Percentiles rank a stretch among this genome's conserved stretches.
phyloP scores from a whole-genome alignment of 306 rosid species.

The Glycine latifolia region DNA sequence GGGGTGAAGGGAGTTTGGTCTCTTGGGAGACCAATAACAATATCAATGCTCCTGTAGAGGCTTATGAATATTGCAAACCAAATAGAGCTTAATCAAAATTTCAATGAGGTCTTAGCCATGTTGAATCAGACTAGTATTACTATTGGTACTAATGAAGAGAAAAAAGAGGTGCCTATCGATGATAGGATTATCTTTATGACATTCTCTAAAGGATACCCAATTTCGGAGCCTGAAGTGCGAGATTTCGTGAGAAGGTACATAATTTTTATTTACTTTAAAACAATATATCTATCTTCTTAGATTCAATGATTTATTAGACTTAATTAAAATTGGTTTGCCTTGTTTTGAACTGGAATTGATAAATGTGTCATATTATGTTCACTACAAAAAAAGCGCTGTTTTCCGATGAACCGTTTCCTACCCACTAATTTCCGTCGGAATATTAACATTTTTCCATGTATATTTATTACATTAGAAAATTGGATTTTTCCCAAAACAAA shows the following conservation, averaged over 20 bases:
- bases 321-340: background rate
- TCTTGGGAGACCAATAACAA: background rate
- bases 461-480: no score
- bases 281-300: background rate
- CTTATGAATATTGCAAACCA: background rate
- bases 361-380: background rate
- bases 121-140: background rate
- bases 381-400: no score
- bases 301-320: background rate
- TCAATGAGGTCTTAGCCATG: constrained; percentile 34
- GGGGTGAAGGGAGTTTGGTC: background rate
- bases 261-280: no score
- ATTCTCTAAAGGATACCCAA: constrained; percentile 74
- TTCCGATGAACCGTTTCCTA: no score
- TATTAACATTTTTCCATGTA: no score
- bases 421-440: no score
- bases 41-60: background rate
- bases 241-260: constrained; percentile 57
- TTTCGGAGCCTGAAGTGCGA: constrained; percentile 57
- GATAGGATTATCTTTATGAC: constrained; percentile 73
- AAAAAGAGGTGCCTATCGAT: constrained; percentile 33
- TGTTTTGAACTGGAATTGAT: no score
- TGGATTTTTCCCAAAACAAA: no score
- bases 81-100: constrained; percentile 12
- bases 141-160: background rate